Conservation (phyloP, 1,139 yeast species). For the Candida dubliniensis region DNA sequence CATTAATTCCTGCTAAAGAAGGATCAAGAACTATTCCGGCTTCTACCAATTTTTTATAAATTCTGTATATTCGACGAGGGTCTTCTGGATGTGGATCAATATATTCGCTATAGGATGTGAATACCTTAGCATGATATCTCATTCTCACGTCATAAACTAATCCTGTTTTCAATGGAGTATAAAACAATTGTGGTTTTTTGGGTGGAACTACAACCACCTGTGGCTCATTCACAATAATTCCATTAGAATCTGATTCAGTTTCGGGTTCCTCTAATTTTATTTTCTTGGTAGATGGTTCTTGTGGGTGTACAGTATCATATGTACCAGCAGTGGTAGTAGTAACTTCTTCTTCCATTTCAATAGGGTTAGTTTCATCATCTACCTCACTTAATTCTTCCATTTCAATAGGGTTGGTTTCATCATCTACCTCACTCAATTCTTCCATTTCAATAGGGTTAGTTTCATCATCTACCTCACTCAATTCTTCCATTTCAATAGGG, state of each 20-base stretch:
- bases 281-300: constrained; percentile 12
- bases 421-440: constrained; percentile 1
- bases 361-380: no score
- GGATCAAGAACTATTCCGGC: constrained; percentile 87
- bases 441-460: background rate
- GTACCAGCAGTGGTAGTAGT: background rate
- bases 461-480: background rate
- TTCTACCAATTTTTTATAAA: constrained; percentile 90
- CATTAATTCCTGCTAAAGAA: constrained; percentile 73
- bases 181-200: constrained; percentile 55
- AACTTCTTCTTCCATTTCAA: background rate
- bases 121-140: constrained; percentile 95
- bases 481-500: constrained; percentile 1
- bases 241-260: background rate
- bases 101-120: constrained; percentile 88
- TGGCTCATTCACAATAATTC: background rate
- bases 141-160: constrained; percentile 93
- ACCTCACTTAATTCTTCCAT: no score
- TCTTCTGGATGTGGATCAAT: constrained; percentile 99
- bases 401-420: background rate
- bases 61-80: constrained; percentile 92
- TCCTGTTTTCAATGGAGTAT: constrained; percentile 83
- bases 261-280: constrained; percentile 13
- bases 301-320: no score
- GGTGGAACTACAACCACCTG: constrained; percentile 53